Evolutionary conservation across 164 flowering plant species (phyloP).

Genomic region (Stephania japonica): DNA sequence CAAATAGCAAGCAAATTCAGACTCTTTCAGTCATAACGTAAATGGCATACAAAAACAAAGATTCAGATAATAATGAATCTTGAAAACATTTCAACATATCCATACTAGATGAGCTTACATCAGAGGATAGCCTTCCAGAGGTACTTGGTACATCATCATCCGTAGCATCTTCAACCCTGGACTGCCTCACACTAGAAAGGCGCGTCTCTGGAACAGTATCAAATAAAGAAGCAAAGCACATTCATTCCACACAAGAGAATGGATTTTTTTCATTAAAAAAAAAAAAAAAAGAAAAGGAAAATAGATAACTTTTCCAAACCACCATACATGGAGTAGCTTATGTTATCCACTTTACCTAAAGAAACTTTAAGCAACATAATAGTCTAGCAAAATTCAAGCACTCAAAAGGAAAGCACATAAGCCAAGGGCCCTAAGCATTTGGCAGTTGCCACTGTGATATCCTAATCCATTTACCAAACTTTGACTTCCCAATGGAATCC

Average conservation of each 20-base stretch:
- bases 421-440: background rate
- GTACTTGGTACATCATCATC: slow-evolving; percentile 87
- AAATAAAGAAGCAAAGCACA: background rate
- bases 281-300: no score
- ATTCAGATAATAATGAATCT: slow-evolving; percentile 24
- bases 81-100: slow-evolving; percentile 19
- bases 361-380: background rate
- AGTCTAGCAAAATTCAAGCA: background rate
- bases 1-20: background rate
- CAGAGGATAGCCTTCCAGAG: slow-evolving; percentile 67
- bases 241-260: background rate
- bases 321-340: background rate
- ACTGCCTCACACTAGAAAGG: slow-evolving; percentile 65
- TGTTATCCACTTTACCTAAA: background rate
- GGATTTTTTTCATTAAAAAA: background rate
- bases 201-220: slow-evolving; percentile 54
- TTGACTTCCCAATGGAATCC: background rate
- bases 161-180: slow-evolving; percentile 49
- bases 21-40: background rate
- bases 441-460: background rate
- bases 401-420: background rate
- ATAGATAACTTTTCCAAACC: background rate
- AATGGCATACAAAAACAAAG: background rate
- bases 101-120: slow-evolving; percentile 27
- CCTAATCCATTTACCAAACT: background rate